phyloP scores from a whole-genome alignment of 2,329 filamentous ascomycete genomes.

The Fusarium sp. region DNA sequence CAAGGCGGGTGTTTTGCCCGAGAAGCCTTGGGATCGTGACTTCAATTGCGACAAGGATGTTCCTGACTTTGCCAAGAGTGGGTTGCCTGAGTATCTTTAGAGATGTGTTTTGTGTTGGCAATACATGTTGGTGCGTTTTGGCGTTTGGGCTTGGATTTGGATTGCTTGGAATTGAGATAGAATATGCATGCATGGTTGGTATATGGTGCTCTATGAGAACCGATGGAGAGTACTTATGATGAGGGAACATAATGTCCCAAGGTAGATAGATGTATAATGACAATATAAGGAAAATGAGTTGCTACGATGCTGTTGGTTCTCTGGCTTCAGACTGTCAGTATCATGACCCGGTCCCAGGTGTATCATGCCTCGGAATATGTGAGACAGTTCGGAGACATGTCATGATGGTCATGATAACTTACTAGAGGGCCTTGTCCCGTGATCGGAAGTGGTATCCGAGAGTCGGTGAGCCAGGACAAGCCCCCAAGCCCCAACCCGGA shows the following conservation, averaged over 20 bases:
- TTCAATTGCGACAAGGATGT: conserved; percentile 73
- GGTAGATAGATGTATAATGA: conserved; percentile 20
- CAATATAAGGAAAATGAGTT: neutral
- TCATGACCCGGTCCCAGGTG: neutral
- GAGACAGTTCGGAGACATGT: neutral
- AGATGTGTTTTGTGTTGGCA: neutral
- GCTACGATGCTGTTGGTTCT: neutral
- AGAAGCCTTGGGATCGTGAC: conserved; percentile 74
- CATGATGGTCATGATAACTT: neutral
- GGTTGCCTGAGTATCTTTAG: conserved; percentile 61
- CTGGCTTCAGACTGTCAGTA: neutral
- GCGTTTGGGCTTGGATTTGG: neutral
- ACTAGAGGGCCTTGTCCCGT: neutral
- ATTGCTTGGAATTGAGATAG: neutral
- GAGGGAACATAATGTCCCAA: neutral
- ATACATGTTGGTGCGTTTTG: neutral
- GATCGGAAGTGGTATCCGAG: neutral
- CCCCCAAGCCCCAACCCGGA: neutral
- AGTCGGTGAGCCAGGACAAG: neutral
- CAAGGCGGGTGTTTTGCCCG: conserved; percentile 80
- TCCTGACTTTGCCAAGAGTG: conserved; percentile 58
- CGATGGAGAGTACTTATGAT: conserved; percentile 1
- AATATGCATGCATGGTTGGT: conserved; percentile 2
- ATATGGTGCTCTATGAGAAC: conserved; percentile 13
- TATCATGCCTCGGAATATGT: neutral